Percentiles rank a stretch among this genome's conserved stretches.
phyloP scores from a whole-genome alignment of 108 stramenopile genomes.

The Skeletonema costatum region DNA sequence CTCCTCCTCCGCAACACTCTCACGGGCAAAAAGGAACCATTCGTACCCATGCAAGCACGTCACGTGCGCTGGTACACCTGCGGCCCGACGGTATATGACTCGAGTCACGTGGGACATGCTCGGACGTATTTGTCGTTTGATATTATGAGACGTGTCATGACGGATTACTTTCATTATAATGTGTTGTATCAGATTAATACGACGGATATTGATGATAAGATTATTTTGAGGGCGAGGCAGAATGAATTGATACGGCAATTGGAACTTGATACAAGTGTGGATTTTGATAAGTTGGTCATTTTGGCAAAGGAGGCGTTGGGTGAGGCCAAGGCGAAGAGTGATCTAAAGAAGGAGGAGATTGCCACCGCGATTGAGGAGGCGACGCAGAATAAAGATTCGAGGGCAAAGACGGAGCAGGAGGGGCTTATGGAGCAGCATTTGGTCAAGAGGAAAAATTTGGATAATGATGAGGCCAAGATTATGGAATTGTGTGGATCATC shows the following conservation, averaged over 20 bases:
- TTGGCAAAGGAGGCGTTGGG: conserved; percentile 57
- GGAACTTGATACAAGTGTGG: conserved; percentile 35
- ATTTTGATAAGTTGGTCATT: conserved; percentile 31
- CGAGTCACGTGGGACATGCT: conserved; percentile 97
- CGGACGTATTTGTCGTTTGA: conserved; percentile 97
- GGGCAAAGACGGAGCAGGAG: conserved; percentile 54
- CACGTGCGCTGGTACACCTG: conserved; percentile 86
- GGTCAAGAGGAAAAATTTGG: conserved; percentile 53
- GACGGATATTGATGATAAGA: conserved; percentile 99
- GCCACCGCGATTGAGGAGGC: conserved; percentile 55
- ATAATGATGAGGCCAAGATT: conserved; percentile 46
- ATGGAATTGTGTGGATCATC: conserved; percentile 20
- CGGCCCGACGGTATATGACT: conserved; percentile 98
- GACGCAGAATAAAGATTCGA: conserved; percentile 50
- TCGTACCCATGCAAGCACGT: conserved; percentile 57
- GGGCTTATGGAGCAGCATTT: conserved; percentile 58
- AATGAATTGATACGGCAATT: conserved; percentile 60
- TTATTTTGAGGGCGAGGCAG: conserved; percentile 88
- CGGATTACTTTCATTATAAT: conserved; percentile 95
- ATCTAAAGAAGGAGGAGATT: conserved; percentile 48
- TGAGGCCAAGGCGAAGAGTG: conserved; percentile 55
- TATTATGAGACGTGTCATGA: conserved; percentile 95
- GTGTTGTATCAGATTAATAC: conserved; percentile 89
- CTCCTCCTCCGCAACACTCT: conserved; percentile 68
- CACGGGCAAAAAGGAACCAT: conserved; percentile 62